These are phyloP conservation scores for Zygosaccharomyces rouxii DNA, from an alignment of 805 yeast species.

Conservation along the genomic window DNA sequence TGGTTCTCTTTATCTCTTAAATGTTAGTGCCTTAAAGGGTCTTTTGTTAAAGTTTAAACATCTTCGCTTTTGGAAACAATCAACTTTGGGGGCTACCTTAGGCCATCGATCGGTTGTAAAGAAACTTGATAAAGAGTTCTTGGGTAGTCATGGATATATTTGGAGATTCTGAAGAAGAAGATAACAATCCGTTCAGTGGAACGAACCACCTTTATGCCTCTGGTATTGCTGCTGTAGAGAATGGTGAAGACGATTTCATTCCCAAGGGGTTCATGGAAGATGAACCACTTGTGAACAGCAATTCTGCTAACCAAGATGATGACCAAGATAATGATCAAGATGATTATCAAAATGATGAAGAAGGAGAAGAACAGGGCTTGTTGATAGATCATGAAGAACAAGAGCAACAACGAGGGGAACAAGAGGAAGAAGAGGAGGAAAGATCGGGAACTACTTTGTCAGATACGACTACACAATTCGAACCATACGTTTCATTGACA, in stretches of 20 bases:
- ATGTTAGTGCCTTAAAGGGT: not conserved
- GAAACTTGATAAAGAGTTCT: not conserved
- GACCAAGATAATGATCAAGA: not conserved
- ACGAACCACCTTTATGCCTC: slow-evolving; percentile 37
- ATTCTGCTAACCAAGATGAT: not conserved
- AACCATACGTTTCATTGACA: slow-evolving; percentile 29
- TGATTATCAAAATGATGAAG: not conserved
- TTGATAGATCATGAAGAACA: not conserved
- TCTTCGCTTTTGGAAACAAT: slow-evolving; percentile 6
- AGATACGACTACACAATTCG: slow-evolving; percentile 11
- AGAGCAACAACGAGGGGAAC: not conserved
- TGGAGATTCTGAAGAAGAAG: slow-evolving; percentile 34
- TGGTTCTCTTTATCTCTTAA: not conserved
- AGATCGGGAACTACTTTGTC: not conserved
- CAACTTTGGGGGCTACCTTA: not conserved
- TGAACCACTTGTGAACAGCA: not conserved
- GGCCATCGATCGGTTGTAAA: not conserved
- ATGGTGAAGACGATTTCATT: slow-evolving; percentile 18
- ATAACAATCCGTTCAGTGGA: slow-evolving; percentile 39
- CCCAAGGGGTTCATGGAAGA: slow-evolving; percentile 10
- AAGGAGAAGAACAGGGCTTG: not conserved
- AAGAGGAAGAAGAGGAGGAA: slow-evolving; percentile 3
- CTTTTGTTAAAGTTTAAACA: slow-evolving; percentile 1
- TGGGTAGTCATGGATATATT: slow-evolving; percentile 17
- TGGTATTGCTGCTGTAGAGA: slow-evolving; percentile 33